Percentiles rank a stretch among this genome's conserved stretches.
These are phyloP conservation scores for Colletotrichum melonis DNA, from an alignment of 2,329 filamentous ascomycete genomes.

Conservation along the genomic window DNA sequence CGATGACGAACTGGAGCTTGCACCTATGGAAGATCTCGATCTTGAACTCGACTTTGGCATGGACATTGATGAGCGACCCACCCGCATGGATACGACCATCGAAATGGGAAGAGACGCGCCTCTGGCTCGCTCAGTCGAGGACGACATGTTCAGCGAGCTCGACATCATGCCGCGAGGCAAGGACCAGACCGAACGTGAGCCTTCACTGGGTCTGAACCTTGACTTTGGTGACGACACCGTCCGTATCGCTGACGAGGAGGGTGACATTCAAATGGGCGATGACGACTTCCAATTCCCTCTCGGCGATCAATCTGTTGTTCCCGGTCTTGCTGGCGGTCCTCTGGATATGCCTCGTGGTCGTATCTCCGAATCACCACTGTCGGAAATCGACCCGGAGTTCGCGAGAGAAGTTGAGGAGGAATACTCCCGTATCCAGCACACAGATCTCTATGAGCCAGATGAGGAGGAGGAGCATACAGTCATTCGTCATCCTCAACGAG, in stretches of 20 bases:
- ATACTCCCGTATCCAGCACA: slow-evolving; percentile 61
- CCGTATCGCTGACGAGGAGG: slow-evolving; percentile 72
- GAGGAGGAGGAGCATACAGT: slow-evolving; percentile 68
- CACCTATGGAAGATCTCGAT: slow-evolving; percentile 74
- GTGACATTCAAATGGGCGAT: slow-evolving; percentile 70
- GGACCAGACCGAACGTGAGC: slow-evolving; percentile 65
- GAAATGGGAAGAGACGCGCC: slow-evolving; percentile 93
- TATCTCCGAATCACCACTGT: slow-evolving; percentile 77
- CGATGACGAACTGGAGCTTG: slow-evolving; percentile 68
- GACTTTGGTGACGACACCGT: slow-evolving; percentile 66
- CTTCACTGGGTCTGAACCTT: slow-evolving; percentile 64
- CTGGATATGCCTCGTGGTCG: slow-evolving; percentile 64
- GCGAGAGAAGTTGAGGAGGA: slow-evolving; percentile 70
- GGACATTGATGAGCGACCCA: slow-evolving; percentile 74
- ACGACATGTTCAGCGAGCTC: slow-evolving; percentile 75
- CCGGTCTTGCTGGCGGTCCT: slow-evolving; percentile 58
- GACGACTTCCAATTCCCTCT: slow-evolving; percentile 68
- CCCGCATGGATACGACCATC: slow-evolving; percentile 70
- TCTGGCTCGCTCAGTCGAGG: slow-evolving; percentile 72
- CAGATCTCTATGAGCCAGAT: slow-evolving; percentile 71
- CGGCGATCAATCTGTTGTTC: slow-evolving; percentile 68
- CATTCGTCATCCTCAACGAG: slow-evolving; percentile 76
- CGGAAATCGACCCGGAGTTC: slow-evolving; percentile 74
- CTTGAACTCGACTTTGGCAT: slow-evolving; percentile 81
- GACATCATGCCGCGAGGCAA: slow-evolving; percentile 69